phyloP scores from a whole-genome alignment of 2,329 filamentous ascomycete species.

The Neonectria ditissima region DNA sequence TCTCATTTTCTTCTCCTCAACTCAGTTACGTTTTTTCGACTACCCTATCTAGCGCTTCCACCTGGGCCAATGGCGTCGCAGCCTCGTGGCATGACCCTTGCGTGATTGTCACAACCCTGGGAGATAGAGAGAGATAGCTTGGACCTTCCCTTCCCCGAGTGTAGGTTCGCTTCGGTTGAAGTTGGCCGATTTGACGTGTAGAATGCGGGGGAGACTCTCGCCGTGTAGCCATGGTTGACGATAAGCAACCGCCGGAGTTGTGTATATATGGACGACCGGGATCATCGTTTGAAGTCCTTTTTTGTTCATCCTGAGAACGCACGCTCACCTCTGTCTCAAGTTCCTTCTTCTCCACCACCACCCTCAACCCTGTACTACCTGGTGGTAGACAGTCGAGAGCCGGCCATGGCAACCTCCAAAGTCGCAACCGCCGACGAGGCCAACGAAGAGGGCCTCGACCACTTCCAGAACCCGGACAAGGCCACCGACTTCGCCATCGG shows the following conservation, averaged over 20 bases:
- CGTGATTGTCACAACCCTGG: not conserved
- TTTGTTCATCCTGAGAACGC: not conserved
- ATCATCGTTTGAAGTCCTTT: too few relatives aligned
- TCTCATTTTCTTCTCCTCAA: constrained; percentile 1
- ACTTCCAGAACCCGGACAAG: constrained; percentile 27
- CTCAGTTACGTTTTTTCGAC: not conserved
- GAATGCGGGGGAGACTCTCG: constrained; percentile 4
- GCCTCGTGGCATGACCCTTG: not conserved
- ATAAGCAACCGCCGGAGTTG: not conserved
- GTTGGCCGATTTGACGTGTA: not conserved
- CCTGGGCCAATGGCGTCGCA: not conserved
- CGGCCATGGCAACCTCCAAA: constrained; percentile 14
- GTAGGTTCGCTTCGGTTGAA: not conserved
- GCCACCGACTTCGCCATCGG: constrained; percentile 28
- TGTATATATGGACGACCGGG: constrained; percentile 11
- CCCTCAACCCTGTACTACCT: not conserved
- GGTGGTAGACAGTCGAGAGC: not conserved
- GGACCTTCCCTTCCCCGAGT: constrained; percentile 2
- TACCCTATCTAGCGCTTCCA: not conserved
- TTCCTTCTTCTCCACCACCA: not conserved
- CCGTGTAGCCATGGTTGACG: not conserved
- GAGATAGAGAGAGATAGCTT: constrained; percentile 6
- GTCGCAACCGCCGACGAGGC: constrained; percentile 4
- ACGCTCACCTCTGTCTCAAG: not conserved
- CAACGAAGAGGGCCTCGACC: constrained; percentile 18